A percentile compares a stretch with the other conserved stretches of the same genome.
phyloP scores from a whole-genome alignment of 768 basidiomycete species.

The Podaxis carcinomalis region DNA sequence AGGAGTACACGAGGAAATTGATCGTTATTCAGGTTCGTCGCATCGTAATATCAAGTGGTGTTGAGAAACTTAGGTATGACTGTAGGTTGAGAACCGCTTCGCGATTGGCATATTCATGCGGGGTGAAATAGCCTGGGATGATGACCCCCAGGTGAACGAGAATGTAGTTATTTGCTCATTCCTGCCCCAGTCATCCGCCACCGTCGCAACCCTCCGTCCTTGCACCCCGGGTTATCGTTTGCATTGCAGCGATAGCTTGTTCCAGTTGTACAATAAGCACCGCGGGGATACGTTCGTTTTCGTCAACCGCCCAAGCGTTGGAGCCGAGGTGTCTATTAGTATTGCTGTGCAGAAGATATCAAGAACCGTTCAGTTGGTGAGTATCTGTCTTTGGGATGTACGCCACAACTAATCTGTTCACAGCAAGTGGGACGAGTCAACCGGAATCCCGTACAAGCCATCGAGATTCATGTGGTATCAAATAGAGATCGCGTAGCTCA shows the following conservation, averaged over 20 bases:
- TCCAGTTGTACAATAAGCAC: conserved; percentile 57
- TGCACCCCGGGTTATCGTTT: conserved; percentile 52
- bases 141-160: conserved; percentile 52
- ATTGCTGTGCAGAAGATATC: conserved; percentile 65
- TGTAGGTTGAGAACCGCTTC: conserved; percentile 58
- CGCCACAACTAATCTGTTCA: background rate
- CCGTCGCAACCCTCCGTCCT: conserved; percentile 43
- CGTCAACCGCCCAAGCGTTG: conserved; percentile 41
- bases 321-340: conserved; percentile 47
- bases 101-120: conserved; percentile 60
- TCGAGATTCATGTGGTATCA: conserved; percentile 68
- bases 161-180: conserved; percentile 63
- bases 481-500: conserved; percentile 64
- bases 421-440: conserved; percentile 62
- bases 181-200: conserved; percentile 46
- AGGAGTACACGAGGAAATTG: conserved; percentile 55
- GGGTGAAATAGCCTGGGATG: conserved; percentile 53
- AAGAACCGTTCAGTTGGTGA: conserved; percentile 43
- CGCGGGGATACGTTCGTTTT: conserved; percentile 55
- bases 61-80: background rate
- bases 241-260: conserved; percentile 48
- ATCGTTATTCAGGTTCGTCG: conserved; percentile 48
- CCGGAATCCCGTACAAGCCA: conserved; percentile 42
- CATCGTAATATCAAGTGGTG: background rate
- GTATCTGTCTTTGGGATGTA: conserved; percentile 6